Evolutionary conservation across 2,329 filamentous ascomycete genomes (phyloP), one percentile per base, ranked within the genome.

Genomic region (Fusarium tuaranense): DNA sequence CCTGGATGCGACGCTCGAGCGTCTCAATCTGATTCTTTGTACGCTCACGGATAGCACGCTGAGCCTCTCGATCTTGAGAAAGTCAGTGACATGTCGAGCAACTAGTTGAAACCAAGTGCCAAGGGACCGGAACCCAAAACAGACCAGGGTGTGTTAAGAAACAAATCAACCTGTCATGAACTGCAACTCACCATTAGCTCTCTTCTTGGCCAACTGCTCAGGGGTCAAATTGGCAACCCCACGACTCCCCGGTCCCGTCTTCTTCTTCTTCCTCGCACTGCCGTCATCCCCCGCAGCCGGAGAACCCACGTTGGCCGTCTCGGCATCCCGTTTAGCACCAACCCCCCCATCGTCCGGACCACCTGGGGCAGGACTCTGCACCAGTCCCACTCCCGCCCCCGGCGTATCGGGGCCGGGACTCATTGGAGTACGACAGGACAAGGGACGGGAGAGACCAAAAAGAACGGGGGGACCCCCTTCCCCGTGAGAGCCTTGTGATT

Each of bases 1-100:
- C 93, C 65, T 89, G 87, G 71, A 97, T 95, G 71, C 90, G 88
- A 70, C 87, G 87, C 82, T 97, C 93, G 69, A 97, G 86, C 8
- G 84, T 85, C 80, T 96, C 93, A 76, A 97, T 97, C 82, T 94
- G 93, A 68, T 91, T 90, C 84, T 92, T 94, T 32, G 94, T 97
- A 65, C 94, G 90, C 84, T 96, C 93, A 48, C 94, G 89, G 69
- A 97, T 97, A 44, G 94, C 94, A 59, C 94, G 90, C 82, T 97
- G 94, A 34, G 94, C 95, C 82, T 97, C 94, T 68, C 94, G 92
- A 81, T 97, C 94, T 89, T 91, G 18, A 53, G 65, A 44, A 32
- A 67, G 66, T 71, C 67, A 75, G 76, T 75, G 55, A 73, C 27
- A 57, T 48, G 71, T 71, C 36, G 46, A 60, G 34, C 22, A 16